These are phyloP conservation scores for Xylariales sp. DNA, from an alignment of 2,329 filamentous ascomycete genomes.

Conservation along the genomic window DNA sequence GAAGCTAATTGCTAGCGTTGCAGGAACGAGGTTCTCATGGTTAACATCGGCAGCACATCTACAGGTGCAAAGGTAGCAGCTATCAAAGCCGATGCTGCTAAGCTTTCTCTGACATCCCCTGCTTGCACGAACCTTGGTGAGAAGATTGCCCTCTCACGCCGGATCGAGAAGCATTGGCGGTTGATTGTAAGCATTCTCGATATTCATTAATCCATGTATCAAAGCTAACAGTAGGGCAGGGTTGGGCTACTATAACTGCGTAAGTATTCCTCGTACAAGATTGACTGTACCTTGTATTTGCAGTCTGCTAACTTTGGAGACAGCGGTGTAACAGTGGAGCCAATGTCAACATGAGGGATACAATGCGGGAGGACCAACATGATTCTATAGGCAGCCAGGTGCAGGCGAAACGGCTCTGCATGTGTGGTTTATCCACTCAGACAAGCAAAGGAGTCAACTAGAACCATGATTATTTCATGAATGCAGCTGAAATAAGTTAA, in stretches of 20 bases:
- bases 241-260: slow-evolving; percentile 78
- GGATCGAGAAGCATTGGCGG: slow-evolving; percentile 99
- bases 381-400: too few species aligned
- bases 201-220: too few species aligned
- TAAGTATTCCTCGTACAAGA: too few species aligned
- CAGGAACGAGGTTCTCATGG: slow-evolving; percentile 99
- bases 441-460: too few species aligned
- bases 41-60: slow-evolving; percentile 97
- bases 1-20: too few species aligned
- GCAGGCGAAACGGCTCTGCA: too few species aligned
- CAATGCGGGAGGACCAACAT: neutral
- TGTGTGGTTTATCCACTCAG: too few species aligned
- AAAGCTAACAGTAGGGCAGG: too few species aligned
- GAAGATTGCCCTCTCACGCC: slow-evolving; percentile 92
- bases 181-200: too few species aligned
- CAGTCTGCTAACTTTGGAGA: neutral
- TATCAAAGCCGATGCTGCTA: slow-evolving; percentile 96
- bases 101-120: slow-evolving; percentile 85
- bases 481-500: too few species aligned
- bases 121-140: slow-evolving; percentile 97
- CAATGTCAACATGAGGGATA: slow-evolving; percentile 24
- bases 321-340: slow-evolving; percentile 52
- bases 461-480: too few species aligned
- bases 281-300: neutral
- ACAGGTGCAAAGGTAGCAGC: slow-evolving; percentile 96